Base-by-base conservation (phyloP, 2,329 filamentous ascomycete species). In the Cladophialophora immunda region DNA sequence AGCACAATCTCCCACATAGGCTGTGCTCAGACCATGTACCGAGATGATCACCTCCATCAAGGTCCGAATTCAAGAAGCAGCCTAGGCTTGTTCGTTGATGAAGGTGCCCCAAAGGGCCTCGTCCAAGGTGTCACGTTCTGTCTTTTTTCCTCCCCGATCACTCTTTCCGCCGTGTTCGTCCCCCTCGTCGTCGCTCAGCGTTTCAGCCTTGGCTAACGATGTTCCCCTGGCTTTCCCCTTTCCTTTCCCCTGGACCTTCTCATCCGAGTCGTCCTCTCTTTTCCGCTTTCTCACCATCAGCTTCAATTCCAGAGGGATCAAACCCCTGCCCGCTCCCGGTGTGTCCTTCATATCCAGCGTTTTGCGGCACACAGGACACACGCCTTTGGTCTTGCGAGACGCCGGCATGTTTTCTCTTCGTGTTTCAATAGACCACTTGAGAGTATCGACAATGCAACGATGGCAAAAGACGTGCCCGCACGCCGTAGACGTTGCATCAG, bases 401-500 rank as follows among this genome's bases (percentile, higher is more conserved):
- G 73, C 65, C 52, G 77, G 75, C 8, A 66, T 69, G 55, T 76
- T 73, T 45, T 80, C 80, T 9, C 78, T 74, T 47, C 81, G 73
- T 66, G 79, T 83, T 69, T 83, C 83, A 70, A 87, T 85, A 52
- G 83, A 82, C 29, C 83, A 84, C 45, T 84, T 84, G 19, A 90
- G 77, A n/a, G 86, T 84, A 73, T 88, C 85, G 58, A 85, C 82
- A 50, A 90, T 83, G 71, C 87, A 90, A 38, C 84, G 84, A 71
- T 89, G 87, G 74, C 87, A 90, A 76, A 89, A 89, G 27, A 89
- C 79, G 73, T 90, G 87, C 0, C 87, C 87, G 73, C 87, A 90
- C 25, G 82, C 76, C 2, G 87, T 89, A 2, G 82, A 85, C 1
- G 87, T 89, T 9, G 87, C 81, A 73, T 89, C 83, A 8, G 83